Evolutionary conservation across 139 green algal genomes (phyloP).

Genomic region (Asterochloris erici): DNA sequence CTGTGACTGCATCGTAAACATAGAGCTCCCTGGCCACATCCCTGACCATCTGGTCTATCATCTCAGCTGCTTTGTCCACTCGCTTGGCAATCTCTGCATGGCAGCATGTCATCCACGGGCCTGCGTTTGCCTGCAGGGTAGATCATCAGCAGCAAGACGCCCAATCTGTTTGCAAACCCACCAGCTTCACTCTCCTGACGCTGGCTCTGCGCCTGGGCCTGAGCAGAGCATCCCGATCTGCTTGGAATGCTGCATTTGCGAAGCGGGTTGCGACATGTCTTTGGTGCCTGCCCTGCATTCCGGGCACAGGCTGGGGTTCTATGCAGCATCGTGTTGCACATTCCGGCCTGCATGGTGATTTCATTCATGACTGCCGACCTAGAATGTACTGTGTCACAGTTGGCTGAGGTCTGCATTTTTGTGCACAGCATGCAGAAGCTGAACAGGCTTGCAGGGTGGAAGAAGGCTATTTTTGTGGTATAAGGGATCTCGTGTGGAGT

Average conservation of each 20-base stretch:
- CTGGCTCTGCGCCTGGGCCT: conserved; percentile 23
- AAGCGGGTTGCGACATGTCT: too few relatives aligned
- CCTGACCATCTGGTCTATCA: conserved; percentile 5
- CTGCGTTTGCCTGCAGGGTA: background rate
- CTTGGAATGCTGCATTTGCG: background rate
- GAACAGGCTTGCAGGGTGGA: too few relatives aligned
- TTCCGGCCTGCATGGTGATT: too few relatives aligned
- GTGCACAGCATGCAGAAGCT: too few relatives aligned
- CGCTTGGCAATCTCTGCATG: background rate
- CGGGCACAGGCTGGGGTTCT: too few relatives aligned
- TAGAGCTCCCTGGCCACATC: background rate
- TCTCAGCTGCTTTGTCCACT: background rate
- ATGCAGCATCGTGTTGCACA: too few relatives aligned
- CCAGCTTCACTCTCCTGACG: background rate
- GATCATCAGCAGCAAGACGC: background rate
- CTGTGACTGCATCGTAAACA: conserved; percentile 1
- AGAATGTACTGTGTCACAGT: too few relatives aligned
- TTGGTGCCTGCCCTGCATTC: too few relatives aligned
- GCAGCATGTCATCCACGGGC: background rate
- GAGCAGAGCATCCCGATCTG: conserved; percentile 16
- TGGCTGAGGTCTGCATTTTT: too few relatives aligned
- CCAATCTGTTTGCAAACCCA: background rate
- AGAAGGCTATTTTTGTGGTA: too few relatives aligned
- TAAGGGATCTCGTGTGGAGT: too few relatives aligned
- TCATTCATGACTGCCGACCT: too few relatives aligned